A percentile compares a stretch with the other conserved stretches of the same genome.
Conservation (phyloP, 1,139 yeast species). For the Zygoascus meyerae region DNA sequence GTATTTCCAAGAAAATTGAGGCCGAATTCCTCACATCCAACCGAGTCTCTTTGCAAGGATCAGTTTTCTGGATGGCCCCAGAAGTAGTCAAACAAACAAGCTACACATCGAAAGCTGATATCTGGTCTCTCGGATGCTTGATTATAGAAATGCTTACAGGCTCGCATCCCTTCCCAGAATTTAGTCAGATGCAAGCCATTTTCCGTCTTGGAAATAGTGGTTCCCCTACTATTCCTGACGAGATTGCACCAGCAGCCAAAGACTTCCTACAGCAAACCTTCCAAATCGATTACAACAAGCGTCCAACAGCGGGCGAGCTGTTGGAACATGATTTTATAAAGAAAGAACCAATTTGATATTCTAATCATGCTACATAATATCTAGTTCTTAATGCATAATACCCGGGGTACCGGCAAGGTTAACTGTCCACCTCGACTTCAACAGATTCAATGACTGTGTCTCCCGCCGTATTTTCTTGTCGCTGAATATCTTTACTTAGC, state of each 20-base stretch:
- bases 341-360: constrained; percentile 2
- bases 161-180: constrained; percentile 87
- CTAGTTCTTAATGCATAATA: constrained; percentile 4
- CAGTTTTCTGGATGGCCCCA: constrained; percentile 98
- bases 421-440: not conserved
- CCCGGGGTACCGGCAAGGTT: not conserved
- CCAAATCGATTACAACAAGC: constrained; percentile 62
- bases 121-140: constrained; percentile 93
- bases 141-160: constrained; percentile 94
- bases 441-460: not conserved
- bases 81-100: constrained; percentile 91
- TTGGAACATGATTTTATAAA: constrained; percentile 48
- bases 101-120: constrained; percentile 84
- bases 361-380: not conserved
- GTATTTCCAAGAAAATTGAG: constrained; percentile 76
- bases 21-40: constrained; percentile 39
- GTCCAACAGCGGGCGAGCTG: constrained; percentile 71
- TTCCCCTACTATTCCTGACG: constrained; percentile 69
- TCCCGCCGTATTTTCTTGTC: not conserved
- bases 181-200: constrained; percentile 93
- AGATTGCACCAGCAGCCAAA: constrained; percentile 64
- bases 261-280: constrained; percentile 64
- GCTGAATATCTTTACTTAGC: constrained; percentile 8
- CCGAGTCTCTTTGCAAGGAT: constrained; percentile 85
- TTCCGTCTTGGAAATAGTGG: constrained; percentile 85